Percentiles rank a stretch among this genome's conserved stretches.
phyloP scores from a whole-genome alignment of 2,329 filamentous ascomycete genomes.

The Capronia epimyces region DNA sequence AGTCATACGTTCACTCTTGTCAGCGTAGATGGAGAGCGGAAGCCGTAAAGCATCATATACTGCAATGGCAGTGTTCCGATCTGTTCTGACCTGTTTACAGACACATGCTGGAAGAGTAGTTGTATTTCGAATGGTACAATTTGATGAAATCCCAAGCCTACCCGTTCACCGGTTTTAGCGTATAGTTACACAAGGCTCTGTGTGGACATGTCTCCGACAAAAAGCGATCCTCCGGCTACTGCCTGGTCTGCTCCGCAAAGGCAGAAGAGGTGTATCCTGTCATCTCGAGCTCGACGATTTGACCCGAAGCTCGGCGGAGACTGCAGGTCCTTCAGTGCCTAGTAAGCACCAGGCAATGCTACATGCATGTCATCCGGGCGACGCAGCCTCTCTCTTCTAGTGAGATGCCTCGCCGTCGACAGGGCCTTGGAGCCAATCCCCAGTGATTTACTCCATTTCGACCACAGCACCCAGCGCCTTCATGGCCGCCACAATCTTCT shows the following conservation, averaged over 20 bases:
- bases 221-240: not conserved
- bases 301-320: too few species aligned
- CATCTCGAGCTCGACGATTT: too few species aligned
- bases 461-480: constrained; percentile 89
- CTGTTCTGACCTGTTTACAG: too few species aligned
- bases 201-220: not conserved
- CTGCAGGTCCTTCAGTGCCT: too few species aligned
- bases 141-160: constrained; percentile 2
- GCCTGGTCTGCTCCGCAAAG: too few species aligned
- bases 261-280: too few species aligned
- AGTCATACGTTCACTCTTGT: not conserved
- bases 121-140: constrained; percentile 4
- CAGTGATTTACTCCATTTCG: constrained; percentile 68
- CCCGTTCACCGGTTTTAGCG: not conserved
- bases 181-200: constrained; percentile 7
- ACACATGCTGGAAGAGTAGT: not conserved
- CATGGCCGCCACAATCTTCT: constrained; percentile 94
- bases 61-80: too few species aligned
- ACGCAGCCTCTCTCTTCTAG: too few species aligned
- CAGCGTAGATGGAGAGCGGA: not conserved
- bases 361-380: too few species aligned
- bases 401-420: too few species aligned
- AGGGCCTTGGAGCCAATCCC: not conserved
- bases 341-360: too few species aligned
- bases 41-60: not conserved